These are phyloP conservation scores for Melaleuca quinquenervia DNA, from an alignment of 345 rosid genomes.

Conservation along the genomic window DNA sequence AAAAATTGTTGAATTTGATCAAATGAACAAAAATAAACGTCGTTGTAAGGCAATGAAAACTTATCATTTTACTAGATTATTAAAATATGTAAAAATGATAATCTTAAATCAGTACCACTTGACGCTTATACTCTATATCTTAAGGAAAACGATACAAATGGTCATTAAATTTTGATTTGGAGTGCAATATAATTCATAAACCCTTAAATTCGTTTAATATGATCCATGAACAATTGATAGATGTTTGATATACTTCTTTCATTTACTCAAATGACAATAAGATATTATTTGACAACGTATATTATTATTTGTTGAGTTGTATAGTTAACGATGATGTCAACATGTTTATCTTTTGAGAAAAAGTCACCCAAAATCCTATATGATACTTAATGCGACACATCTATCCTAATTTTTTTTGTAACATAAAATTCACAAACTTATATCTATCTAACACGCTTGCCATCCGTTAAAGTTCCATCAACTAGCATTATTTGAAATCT, in stretches of 20 bases:
- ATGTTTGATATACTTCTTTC: not conserved
- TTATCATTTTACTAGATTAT: not conserved
- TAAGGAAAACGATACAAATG: not conserved
- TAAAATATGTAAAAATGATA: not conserved
- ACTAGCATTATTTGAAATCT: too few relatives aligned
- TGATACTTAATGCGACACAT: too few relatives aligned
- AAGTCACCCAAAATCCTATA: too few relatives aligned
- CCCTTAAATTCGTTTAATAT: not conserved
- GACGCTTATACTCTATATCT: not conserved
- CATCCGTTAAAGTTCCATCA: too few relatives aligned
- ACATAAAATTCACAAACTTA: too few relatives aligned
- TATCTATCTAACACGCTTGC: too few relatives aligned
- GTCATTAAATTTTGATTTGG: too few relatives aligned
- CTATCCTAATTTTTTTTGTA: too few relatives aligned
- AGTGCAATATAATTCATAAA: too few relatives aligned
- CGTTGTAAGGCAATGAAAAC: not conserved
- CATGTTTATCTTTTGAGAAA: not conserved
- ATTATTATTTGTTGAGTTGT: not conserved
- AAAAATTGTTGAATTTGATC: too few relatives aligned
- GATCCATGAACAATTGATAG: fast-evolving
- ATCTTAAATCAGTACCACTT: not conserved
- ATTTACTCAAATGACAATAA: fast-evolving
- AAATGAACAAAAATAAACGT: not conserved
- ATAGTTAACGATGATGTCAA: not conserved
- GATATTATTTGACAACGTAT: not conserved